phyloP scores from a whole-genome alignment of 108 stramenopile species.

The Nitzschia sp. region DNA sequence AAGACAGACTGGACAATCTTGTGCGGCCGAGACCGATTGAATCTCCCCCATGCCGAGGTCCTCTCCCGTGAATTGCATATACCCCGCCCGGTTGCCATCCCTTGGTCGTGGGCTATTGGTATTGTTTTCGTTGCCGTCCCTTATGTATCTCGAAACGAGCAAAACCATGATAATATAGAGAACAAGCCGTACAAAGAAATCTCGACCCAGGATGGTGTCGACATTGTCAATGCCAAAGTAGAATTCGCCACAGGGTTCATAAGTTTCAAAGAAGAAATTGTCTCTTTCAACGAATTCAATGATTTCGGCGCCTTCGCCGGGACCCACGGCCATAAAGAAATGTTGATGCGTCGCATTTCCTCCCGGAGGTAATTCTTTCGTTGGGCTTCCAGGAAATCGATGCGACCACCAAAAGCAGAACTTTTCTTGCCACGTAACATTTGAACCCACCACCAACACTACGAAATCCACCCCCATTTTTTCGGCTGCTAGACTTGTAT shows the following conservation, averaged over 20 bases:
- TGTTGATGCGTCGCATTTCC: background rate
- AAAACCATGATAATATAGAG: slow-evolving; percentile 1
- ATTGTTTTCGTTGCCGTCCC: background rate
- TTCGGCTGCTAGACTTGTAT: background rate
- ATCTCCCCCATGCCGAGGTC: slow-evolving; percentile 6
- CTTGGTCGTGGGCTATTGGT: background rate
- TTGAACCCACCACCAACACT: background rate
- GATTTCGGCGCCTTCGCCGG: background rate
- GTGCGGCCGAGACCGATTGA: background rate
- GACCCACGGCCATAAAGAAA: slow-evolving; percentile 4
- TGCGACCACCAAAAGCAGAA: slow-evolving; percentile 17
- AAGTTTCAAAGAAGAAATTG: background rate
- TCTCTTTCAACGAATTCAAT: background rate
- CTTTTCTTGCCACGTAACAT: slow-evolving; percentile 7
- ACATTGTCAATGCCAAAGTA: slow-evolving; percentile 13
- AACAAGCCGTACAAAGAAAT: background rate
- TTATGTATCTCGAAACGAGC: background rate
- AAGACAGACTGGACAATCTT: slow-evolving; percentile 13
- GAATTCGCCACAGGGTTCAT: background rate
- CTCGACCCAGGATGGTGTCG: background rate
- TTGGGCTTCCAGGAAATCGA: slow-evolving; percentile 12
- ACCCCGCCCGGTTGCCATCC: background rate
- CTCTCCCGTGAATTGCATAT: slow-evolving; percentile 4
- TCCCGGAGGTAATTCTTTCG: background rate
- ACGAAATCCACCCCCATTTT: slow-evolving; percentile 8